Base-by-base conservation (phyloP, 2,329 filamentous ascomycete species). In the Raffaelea arxii region DNA sequence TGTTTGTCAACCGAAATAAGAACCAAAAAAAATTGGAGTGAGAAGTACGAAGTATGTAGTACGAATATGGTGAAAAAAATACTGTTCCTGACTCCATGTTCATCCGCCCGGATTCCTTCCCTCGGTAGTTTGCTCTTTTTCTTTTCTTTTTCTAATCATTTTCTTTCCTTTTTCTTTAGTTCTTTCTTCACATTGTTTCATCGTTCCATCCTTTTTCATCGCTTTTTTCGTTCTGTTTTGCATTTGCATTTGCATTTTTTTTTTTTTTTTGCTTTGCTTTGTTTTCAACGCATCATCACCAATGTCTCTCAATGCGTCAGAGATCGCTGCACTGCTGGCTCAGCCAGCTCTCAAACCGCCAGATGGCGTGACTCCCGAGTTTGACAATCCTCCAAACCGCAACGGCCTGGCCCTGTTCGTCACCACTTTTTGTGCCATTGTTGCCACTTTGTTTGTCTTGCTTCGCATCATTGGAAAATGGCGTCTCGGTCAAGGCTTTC, bases 381-480 rank as follows among this genome's bases (percentile, higher is more conserved):
- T 49, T 12, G 41, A 39, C 46, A 43, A 49, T 35, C 49, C 49
- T 7, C 23, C 36, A 18, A 49, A 51, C 37, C 14, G 38, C 12
- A 53, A 53, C 37, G 44, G 23, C 18, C 32, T 51, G 22, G 51
- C 51, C 21, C 24, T 27, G 27, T 32, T 25, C 12, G 46, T 53
- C 38, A 49, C 43, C 39, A 41, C 36, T 21, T 35, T 46, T 10
- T 53, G 46, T 30, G 50, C 58, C 11, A 53, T 61, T 4, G 44
- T 52, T 22, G 47, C 51, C 27, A 56, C 52, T 3, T 25, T 43
- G 4, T 63, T 62, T 46, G 46, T 51, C 9, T 59, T 45, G 12
- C 23, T 50, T 16, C 50, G 52, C 11, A 9, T 38, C 9, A 46
- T 46, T 19, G 47, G 39, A 25, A 42, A 42, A 22, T 16, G 16